Evolutionary conservation across 2,329 filamentous ascomycete genomes (phyloP), one percentile per base, ranked within the genome.

Genomic region (Xylariaceae sp.): DNA sequence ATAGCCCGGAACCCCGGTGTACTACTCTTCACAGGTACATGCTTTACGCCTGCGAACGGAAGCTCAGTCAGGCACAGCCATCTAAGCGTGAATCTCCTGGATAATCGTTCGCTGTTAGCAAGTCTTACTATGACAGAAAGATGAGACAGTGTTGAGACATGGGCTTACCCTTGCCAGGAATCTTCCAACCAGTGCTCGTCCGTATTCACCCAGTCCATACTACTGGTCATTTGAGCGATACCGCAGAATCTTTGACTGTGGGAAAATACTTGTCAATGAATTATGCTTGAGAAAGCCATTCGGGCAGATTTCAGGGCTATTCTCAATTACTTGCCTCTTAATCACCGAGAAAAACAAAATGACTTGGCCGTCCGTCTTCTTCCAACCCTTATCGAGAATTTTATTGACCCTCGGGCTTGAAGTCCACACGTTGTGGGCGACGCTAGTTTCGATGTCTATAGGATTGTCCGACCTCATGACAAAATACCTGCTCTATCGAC

Each of bases 271-370:
- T 1, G 24, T 45, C 31, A 53, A 23, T 37, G 1, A 37, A 11
- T 16, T 19, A 11, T 9, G 9, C 26, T 24, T 40, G 1, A 9
- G 12, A n/a, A 29, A 19, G 16, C 2, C 14, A 23, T 1, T 2
- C 5, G n/a, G 1, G 8, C 14, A 4, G 8, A 4, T 17, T 3
- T 1, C 21, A n/a, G 17, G 19, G 33, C 3, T 26, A n/a, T 26
- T 9, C 12, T 23, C 4, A 7, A 23, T 39, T 2, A 17, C 40
- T 8, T 40, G 46, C 50, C 50, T 53, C 6, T 19, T 16, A 46
- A 53, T 53, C 23, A 53, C 33, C 33, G 50, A 53, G 41, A 53
- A 53, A n/a, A 53, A 39, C 16, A 46, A 40, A 46, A 53, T 46
- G 39, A 53, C 41, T 17, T 46, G 50, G 12, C 41, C 41, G 33